Conservation (phyloP, 1,284 basidiomycete genomes). For the Cystobasidium sp. region DNA sequence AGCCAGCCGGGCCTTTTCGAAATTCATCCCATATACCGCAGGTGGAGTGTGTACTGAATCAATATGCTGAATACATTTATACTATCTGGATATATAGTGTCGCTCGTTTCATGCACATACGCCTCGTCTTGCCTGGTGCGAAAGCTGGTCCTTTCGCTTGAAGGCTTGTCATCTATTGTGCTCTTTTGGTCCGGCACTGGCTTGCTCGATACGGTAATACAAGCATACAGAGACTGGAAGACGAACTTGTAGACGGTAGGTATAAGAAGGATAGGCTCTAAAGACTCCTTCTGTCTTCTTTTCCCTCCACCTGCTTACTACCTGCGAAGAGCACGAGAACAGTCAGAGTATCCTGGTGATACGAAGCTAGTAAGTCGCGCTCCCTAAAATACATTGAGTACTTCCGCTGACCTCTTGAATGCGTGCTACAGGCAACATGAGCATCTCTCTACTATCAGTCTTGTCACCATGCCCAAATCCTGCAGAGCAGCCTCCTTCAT, state of each 20-base stretch:
- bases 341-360: not conserved
- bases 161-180: not conserved
- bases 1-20: slow-evolving; percentile 22
- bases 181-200: not conserved
- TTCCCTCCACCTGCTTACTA: not conserved
- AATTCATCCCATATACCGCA: not conserved
- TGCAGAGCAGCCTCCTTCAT: no score
- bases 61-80: not conserved
- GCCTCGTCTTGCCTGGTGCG: not conserved
- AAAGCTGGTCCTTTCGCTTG: slow-evolving; percentile 8
- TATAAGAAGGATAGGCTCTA: not conserved
- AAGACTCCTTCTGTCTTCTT: not conserved
- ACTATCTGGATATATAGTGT: not conserved
- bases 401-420: no score
- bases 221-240: not conserved
- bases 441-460: no score
- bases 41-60: not conserved
- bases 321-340: not conserved
- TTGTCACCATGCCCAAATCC: no score
- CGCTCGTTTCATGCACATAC: not conserved
- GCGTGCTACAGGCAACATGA: no score
- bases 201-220: not conserved
- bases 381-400: not conserved
- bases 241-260: not conserved
- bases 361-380: not conserved